phyloP scores from a whole-genome alignment of 768 basidiomycete genomes.

The Lactifluus echinatus region DNA sequence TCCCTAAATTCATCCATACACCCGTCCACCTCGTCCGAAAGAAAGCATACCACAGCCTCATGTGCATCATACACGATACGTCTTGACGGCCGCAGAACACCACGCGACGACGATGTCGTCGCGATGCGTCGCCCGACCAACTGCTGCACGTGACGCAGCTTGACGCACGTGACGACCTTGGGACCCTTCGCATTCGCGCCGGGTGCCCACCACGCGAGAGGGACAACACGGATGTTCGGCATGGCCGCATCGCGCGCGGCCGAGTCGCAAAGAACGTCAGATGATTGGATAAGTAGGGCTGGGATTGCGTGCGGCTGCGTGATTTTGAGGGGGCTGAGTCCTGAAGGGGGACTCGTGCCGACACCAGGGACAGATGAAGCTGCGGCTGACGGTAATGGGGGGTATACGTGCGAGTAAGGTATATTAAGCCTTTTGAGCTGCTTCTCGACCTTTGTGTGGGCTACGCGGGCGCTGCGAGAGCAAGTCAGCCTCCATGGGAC shows the following conservation, averaged over 20 bases:
- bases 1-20: conserved; percentile 88
- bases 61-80: conserved; percentile 84
- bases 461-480: conserved; percentile 65
- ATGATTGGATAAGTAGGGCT: conserved; percentile 72
- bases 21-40: conserved; percentile 77
- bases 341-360: conserved; percentile 28
- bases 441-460: conserved; percentile 81
- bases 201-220: conserved; percentile 81
- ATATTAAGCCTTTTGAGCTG: conserved; percentile 81
- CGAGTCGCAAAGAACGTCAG: conserved; percentile 71
- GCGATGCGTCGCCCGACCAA: conserved; percentile 54
- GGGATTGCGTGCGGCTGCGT: conserved; percentile 73
- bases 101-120: conserved; percentile 44
- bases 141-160: conserved; percentile 84
- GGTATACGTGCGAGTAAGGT: conserved; percentile 66
- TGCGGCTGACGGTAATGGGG: conserved; percentile 32
- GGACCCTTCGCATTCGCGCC: conserved; percentile 9
- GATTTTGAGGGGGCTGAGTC: conserved; percentile 54
- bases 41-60: conserved; percentile 82
- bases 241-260: conserved; percentile 88
- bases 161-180: conserved; percentile 82
- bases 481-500: not conserved
- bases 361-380: conserved; percentile 15
- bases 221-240: conserved; percentile 85
- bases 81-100: conserved; percentile 73